These are phyloP conservation scores for Fraxinus paxiana DNA, from an alignment of 305 asterid species.

Conservation along the genomic window DNA sequence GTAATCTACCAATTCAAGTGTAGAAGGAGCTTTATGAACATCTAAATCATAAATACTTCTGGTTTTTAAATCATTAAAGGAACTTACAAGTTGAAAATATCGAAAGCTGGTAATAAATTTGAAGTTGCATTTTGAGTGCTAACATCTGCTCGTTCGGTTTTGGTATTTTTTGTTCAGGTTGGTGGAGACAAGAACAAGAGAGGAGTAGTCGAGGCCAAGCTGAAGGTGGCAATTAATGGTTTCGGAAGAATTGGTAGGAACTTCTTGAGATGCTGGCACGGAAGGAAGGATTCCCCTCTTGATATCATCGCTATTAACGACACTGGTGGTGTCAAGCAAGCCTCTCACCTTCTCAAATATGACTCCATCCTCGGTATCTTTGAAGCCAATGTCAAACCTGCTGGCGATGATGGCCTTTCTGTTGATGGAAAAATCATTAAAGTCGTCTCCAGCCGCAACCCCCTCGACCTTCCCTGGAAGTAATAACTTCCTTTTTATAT, in stretches of 20 bases:
- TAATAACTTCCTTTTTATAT: conserved; percentile 15
- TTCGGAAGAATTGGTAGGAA: conserved; percentile 91
- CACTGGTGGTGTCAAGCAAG: conserved; percentile 91
- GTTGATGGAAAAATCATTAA: conserved; percentile 76
- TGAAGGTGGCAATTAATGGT: conserved; percentile 90
- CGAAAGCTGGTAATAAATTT: background rate
- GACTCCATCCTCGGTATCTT: conserved; percentile 90
- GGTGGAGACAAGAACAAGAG: conserved; percentile 68
- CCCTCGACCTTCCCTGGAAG: conserved; percentile 79
- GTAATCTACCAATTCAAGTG: background rate
- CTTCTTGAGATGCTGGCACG: conserved; percentile 94
- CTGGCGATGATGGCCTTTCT: conserved; percentile 54
- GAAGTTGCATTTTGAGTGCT: background rate
- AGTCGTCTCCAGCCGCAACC: conserved; percentile 78
- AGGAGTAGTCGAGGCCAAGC: conserved; percentile 73
- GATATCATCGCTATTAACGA: conserved; percentile 79
- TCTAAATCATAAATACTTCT: background rate
- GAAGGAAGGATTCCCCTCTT: conserved; percentile 82
- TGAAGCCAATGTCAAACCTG: conserved; percentile 74
- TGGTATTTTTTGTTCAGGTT: conserved; percentile 29
- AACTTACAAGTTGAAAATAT: background rate
- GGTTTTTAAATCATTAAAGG: background rate
- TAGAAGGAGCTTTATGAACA: background rate
- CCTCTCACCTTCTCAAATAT: conserved; percentile 90
- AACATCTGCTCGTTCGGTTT: background rate